Conservation (phyloP, 164 flowering plant species). For the Piper betle region DNA sequence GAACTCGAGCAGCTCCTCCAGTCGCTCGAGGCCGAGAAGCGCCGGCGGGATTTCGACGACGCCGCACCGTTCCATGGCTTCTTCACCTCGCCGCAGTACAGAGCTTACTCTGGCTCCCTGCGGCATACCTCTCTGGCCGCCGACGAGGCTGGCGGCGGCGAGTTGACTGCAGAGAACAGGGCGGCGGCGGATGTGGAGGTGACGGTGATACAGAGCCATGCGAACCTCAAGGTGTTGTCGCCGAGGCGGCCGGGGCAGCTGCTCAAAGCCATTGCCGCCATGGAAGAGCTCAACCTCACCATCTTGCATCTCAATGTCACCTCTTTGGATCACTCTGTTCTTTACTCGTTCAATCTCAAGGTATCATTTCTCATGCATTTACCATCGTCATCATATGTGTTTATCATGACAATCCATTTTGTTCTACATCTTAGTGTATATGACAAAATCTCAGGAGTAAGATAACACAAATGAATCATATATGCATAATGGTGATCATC, state of each 20-base stretch:
- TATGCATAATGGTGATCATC: too few species aligned
- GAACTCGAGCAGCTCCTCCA: conserved; percentile 51
- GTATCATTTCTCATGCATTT: neutral
- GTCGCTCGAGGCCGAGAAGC: conserved; percentile 39
- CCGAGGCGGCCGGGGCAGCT: conserved; percentile 32
- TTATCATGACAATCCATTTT: too few species aligned
- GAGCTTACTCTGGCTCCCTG: conserved; percentile 9
- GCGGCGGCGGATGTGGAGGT: conserved; percentile 29
- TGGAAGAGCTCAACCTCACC: conserved; percentile 43
- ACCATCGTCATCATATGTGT: neutral
- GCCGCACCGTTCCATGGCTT: conserved; percentile 14
- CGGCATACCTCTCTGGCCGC: neutral
- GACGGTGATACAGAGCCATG: conserved; percentile 40
- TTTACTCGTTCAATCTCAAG: conserved; percentile 61
- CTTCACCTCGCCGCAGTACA: conserved; percentile 18
- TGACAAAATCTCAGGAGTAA: neutral
- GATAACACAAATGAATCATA: neutral
- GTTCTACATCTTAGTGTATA: too few species aligned
- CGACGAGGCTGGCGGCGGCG: neutral
- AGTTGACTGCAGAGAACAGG: conserved; percentile 15
- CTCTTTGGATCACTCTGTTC: conserved; percentile 23
- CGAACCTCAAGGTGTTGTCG: conserved; percentile 40
- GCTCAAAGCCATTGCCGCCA: conserved; percentile 33
- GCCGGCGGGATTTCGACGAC: conserved; percentile 7
- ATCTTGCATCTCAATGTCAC: conserved; percentile 54